These are phyloP conservation scores for Blastocystis sp. DNA, from an alignment of 352 stramenopile genomes.

Conservation along the genomic window DNA sequence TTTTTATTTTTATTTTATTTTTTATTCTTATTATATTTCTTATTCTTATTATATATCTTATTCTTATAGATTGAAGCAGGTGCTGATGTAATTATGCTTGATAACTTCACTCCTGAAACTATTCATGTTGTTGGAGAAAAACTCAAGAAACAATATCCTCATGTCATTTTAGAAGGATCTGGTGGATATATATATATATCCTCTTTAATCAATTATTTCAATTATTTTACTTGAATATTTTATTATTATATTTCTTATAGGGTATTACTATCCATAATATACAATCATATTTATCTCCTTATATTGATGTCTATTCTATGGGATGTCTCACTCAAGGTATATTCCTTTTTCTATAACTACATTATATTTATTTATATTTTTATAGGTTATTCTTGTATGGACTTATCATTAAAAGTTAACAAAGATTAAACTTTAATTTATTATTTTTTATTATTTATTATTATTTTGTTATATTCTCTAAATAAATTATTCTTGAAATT, in stretches of 20 bases:
- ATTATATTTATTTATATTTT: too few species aligned
- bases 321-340: slow-evolving; percentile 89
- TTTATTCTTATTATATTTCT: too few species aligned
- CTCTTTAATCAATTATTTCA: slow-evolving; percentile 1
- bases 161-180: slow-evolving; percentile 83
- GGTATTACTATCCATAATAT: slow-evolving; percentile 84
- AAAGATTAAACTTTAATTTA: too few species aligned
- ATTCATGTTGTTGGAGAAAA: slow-evolving; percentile 66
- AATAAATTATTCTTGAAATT: too few species aligned
- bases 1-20: too few species aligned
- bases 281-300: slow-evolving; percentile 64
- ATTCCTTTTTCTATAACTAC: too few species aligned
- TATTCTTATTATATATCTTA: too few species aligned
- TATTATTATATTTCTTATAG: not conserved
- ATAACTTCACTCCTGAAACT: slow-evolving; percentile 79
- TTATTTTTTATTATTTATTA: too few species aligned
- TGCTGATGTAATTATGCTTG: slow-evolving; percentile 87
- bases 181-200: too few species aligned
- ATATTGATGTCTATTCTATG: slow-evolving; percentile 87
- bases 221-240: slow-evolving; percentile 5
- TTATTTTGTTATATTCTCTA: too few species aligned
- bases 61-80: too few species aligned
- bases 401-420: slow-evolving; percentile 91
- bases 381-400: slow-evolving; percentile 78
- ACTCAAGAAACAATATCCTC: slow-evolving; percentile 76